Base-by-base conservation (phyloP, 2,329 filamentous ascomycete genomes). In the Ceratocystis alfenasii region DNA sequence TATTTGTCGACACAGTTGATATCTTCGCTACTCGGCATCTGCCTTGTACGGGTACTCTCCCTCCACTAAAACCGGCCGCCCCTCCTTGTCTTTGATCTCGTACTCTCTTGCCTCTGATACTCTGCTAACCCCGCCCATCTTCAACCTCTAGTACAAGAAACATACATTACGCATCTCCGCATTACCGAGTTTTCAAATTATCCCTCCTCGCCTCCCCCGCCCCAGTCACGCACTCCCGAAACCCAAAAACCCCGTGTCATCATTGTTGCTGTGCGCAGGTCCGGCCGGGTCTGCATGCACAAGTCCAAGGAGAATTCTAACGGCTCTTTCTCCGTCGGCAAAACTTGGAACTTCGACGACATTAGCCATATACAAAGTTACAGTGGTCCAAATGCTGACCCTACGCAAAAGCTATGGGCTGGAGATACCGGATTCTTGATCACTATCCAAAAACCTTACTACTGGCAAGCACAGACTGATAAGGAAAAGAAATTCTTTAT, bases 401-500 rank as follows among this genome's bases (percentile, higher is more conserved):
- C 87, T 69, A 74, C 83, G 78, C 70, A 82, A 80, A 75, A 87
- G 81, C 76, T 87, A 73, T 95, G 89, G 89, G 93, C 90, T 25
- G 87, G 88, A 64, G 87, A 87, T 66, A 84, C 85, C 57, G 94
- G 94, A 17, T 97, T 99, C 73, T 80, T 88, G 30, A 90, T 97
- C 63, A 94, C 87, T 1, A 83, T 99, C 33, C 87, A 88, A 30
- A 99, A 99, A 75, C 89, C 91, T 0, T 99, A 99, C 76, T 99
- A 94, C 75, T 99, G 94, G 94, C 86, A 95, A 75, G 91, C 94
- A 44, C 87, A 90, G 69, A 94, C 90, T 0, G 83, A 89, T 64
- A 96, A 96, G 78, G 94, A 99, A 77, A 97, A 96, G 80, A 93
- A 96, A 74, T 97, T 97, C 77, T 99, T 99, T 76, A 94, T 99